Conservation (phyloP, 1,284 basidiomycete species). For the Dichomitus squalens region DNA sequence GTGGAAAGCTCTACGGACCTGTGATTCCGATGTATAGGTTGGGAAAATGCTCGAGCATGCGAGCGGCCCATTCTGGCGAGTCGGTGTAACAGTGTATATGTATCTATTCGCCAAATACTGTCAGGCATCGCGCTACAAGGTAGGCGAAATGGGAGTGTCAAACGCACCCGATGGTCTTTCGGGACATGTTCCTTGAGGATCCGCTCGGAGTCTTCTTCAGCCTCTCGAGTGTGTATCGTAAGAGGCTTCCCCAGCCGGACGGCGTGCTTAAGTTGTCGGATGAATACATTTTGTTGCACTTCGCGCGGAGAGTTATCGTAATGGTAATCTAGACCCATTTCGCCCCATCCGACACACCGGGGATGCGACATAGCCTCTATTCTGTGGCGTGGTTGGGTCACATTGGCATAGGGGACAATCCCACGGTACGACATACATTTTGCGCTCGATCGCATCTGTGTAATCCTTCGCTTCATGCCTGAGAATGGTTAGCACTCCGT, state of each 20-base stretch:
- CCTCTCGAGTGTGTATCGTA: constrained; percentile 81
- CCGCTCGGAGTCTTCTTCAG: constrained; percentile 76
- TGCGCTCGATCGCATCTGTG: constrained; percentile 64
- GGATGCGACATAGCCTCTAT: constrained; percentile 76
- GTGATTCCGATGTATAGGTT: constrained; percentile 83
- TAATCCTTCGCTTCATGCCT: constrained; percentile 77
- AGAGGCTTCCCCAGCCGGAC: constrained; percentile 69
- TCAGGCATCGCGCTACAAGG: neutral
- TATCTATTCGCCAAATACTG: constrained; percentile 46
- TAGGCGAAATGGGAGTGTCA: neutral
- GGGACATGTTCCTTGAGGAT: constrained; percentile 77
- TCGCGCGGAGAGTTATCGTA: constrained; percentile 75
- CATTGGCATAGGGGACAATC: too few species aligned
- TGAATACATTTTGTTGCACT: constrained; percentile 65
- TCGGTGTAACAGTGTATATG: constrained; percentile 86
- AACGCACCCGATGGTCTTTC: constrained; percentile 57
- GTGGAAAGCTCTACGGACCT: constrained; percentile 37
- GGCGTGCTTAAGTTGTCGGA: constrained; percentile 67
- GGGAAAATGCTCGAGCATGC: constrained; percentile 74
- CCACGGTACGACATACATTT: constrained; percentile 54
- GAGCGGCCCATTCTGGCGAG: constrained; percentile 66
- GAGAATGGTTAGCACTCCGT: neutral
- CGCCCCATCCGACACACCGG: constrained; percentile 82
- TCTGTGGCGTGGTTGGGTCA: too few species aligned
- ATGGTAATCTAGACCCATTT: constrained; percentile 85